These are phyloP conservation scores for Acer campestre DNA, from an alignment of 345 rosid species.

Conservation along the genomic window DNA sequence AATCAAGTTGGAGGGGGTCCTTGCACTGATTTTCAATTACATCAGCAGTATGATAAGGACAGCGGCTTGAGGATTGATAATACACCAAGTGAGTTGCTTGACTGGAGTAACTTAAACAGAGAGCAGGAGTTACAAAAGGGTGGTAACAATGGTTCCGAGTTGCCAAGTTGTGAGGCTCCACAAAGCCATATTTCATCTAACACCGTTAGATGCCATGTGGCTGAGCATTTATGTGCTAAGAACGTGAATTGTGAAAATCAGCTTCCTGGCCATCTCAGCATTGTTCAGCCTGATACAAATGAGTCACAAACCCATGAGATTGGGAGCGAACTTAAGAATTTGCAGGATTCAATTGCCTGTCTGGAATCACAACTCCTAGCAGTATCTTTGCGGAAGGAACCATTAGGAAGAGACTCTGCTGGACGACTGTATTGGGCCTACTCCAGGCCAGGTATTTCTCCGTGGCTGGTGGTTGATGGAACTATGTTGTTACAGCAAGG, in stretches of 20 bases:
- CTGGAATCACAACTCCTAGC: slow-evolving; percentile 28
- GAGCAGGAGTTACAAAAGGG: slow-evolving; percentile 7
- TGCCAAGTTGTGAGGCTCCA: not conserved
- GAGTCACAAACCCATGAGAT: slow-evolving; percentile 15
- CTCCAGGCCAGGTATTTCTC: slow-evolving; percentile 29
- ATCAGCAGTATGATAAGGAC: slow-evolving; percentile 13
- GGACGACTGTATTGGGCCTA: slow-evolving; percentile 41
- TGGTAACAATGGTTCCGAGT: not conserved
- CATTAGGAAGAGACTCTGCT: slow-evolving; percentile 37
- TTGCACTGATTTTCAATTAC: slow-evolving; percentile 18
- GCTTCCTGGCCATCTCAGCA: slow-evolving; percentile 11
- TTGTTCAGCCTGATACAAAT: slow-evolving; percentile 21
- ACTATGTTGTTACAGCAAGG: slow-evolving; percentile 10
- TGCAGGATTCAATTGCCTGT: slow-evolving; percentile 35
- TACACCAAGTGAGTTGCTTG: not conserved
- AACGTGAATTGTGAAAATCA: slow-evolving; percentile 12
- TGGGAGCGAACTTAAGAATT: slow-evolving; percentile 20
- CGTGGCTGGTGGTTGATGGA: slow-evolving; percentile 37
- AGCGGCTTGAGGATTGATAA: not conserved
- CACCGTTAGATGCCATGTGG: slow-evolving; percentile 7
- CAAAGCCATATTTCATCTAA: slow-evolving; percentile 3
- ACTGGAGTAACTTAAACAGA: slow-evolving; percentile 7
- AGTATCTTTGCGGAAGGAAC: slow-evolving; percentile 33
- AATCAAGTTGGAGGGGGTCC: slow-evolving; percentile 12
- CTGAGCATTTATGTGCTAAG: not conserved